Percentiles rank a stretch among this genome's conserved stretches.
These are phyloP conservation scores for Paracoccidioides brasiliensis DNA, from an alignment of 2,329 filamentous ascomycete genomes.

Conservation along the genomic window DNA sequence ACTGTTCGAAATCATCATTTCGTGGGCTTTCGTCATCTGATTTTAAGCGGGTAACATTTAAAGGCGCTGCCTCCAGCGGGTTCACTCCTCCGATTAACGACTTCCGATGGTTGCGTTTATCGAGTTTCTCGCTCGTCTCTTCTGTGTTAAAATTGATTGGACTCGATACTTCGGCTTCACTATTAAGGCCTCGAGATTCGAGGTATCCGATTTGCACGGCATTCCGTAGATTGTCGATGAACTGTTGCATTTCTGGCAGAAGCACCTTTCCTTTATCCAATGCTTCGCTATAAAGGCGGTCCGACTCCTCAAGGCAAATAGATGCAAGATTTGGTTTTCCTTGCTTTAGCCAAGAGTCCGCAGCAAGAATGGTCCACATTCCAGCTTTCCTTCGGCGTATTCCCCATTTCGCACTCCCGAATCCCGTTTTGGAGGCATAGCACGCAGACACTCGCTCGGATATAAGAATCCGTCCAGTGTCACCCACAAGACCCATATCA, in stretches of 20 bases:
- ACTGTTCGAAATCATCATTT: constrained; percentile 38
- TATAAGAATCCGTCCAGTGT: constrained; percentile 66
- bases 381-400: constrained; percentile 70
- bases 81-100: constrained; percentile 40
- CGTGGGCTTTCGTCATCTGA: constrained; percentile 22
- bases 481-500: constrained; percentile 62
- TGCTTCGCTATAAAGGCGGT: constrained; percentile 38
- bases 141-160: constrained; percentile 20
- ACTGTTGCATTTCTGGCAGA: constrained; percentile 41
- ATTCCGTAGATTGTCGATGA: constrained; percentile 31
- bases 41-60: constrained; percentile 25
- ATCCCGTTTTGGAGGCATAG: constrained; percentile 60
- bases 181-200: constrained; percentile 28
- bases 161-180: constrained; percentile 18
- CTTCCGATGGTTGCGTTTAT: constrained; percentile 38
- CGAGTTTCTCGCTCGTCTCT: constrained; percentile 43
- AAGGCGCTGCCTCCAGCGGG: constrained; percentile 41
- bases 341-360: constrained; percentile 70
- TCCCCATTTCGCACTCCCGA: constrained; percentile 55
- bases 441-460: constrained; percentile 77
- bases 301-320: constrained; percentile 59
- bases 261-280: constrained; percentile 30
- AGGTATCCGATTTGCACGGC: constrained; percentile 32
- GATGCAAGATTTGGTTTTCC: constrained; percentile 68
- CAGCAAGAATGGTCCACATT: constrained; percentile 72